Evolutionary conservation across 345 rosid genomes (phyloP).

Genomic region (Psidium guajava): DNA sequence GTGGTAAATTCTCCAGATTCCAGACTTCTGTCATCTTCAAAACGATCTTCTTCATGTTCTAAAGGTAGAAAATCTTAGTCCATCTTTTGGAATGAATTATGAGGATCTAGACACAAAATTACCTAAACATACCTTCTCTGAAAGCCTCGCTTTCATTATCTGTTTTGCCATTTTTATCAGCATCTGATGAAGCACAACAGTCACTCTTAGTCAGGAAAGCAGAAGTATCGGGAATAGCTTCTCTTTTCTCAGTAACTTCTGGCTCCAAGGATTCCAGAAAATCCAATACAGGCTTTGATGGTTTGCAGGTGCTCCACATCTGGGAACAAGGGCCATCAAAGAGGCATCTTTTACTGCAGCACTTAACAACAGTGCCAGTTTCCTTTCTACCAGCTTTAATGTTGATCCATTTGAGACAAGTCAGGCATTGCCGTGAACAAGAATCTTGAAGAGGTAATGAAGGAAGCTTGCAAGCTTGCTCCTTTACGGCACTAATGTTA

Average conservation of each 20-base stretch:
- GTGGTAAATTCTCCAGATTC: slow-evolving; percentile 3
- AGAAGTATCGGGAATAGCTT: slow-evolving; percentile 9
- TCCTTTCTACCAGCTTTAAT: slow-evolving; percentile 7
- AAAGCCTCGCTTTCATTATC: not conserved
- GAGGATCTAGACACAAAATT: not conserved
- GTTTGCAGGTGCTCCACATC: slow-evolving; percentile 6
- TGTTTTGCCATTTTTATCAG: slow-evolving; percentile 15
- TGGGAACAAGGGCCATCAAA: slow-evolving; percentile 11
- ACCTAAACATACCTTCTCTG: slow-evolving; percentile 7
- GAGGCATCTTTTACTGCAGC: slow-evolving; percentile 2
- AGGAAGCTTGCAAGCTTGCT: slow-evolving; percentile 31
- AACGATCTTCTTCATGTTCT: slow-evolving; percentile 22
- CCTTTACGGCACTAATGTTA: slow-evolving; percentile 8
- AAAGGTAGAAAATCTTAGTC: not conserved
- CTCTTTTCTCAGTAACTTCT: slow-evolving; percentile 6
- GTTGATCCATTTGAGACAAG: slow-evolving; percentile 23
- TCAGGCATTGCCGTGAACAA: slow-evolving; percentile 44
- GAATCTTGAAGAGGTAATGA: slow-evolving; percentile 37
- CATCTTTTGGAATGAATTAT: not conserved
- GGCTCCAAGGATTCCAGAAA: slow-evolving; percentile 15
- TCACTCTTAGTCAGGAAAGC: slow-evolving; percentile 11
- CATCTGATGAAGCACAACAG: slow-evolving; percentile 8
- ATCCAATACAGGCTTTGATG: slow-evolving; percentile 6
- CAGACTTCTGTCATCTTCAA: slow-evolving; percentile 17
- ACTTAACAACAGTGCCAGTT: slow-evolving; percentile 2